These are phyloP conservation scores for Fusarium mundagurra DNA, from an alignment of 2,329 filamentous ascomycete genomes.

Conservation along the genomic window DNA sequence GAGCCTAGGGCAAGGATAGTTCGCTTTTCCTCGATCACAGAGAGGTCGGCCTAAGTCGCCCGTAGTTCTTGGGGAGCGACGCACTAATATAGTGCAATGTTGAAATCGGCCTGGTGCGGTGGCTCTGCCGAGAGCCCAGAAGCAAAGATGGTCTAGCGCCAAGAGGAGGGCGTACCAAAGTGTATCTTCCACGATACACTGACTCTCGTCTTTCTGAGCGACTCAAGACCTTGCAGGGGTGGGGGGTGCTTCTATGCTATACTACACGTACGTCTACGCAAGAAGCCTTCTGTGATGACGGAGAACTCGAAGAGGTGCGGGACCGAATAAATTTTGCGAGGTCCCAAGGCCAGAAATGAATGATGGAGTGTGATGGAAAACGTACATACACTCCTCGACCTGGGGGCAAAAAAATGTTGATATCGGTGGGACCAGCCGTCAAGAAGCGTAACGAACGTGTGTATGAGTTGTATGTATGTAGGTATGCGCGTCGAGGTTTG, in stretches of 20 bases:
- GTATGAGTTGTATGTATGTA: constrained; percentile 2
- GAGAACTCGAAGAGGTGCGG: constrained; percentile 39
- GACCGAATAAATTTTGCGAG: constrained; percentile 48
- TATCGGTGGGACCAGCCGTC: constrained; percentile 35
- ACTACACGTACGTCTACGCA: constrained; percentile 22
- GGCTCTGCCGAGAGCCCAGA: constrained; percentile 47
- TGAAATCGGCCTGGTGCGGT: constrained; percentile 45
- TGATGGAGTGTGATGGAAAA: constrained; percentile 44
- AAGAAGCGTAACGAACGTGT: constrained; percentile 5
- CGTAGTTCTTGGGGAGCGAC: constrained; percentile 50
- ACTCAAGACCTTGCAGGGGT: constrained; percentile 37
- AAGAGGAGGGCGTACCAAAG: constrained; percentile 42
- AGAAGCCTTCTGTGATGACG: constrained; percentile 42
- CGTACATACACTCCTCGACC: constrained; percentile 39
- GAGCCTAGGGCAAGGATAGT: constrained; percentile 46
- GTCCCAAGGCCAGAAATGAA: constrained; percentile 39
- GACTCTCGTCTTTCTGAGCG: constrained; percentile 44
- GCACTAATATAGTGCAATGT: constrained; percentile 55
- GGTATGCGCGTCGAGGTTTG: constrained; percentile 24
- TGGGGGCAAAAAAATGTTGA: constrained; percentile 24
- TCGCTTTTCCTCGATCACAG: constrained; percentile 45
- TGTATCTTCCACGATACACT: constrained; percentile 43
- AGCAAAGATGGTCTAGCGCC: constrained; percentile 50
- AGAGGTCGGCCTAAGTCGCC: constrained; percentile 44
- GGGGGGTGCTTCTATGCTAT: constrained; percentile 12